A percentile compares a stretch with the other conserved stretches of the same genome.
These are phyloP conservation scores for Dactylella cylindrospora DNA, from an alignment of 2,329 filamentous ascomycete species.

Conservation along the genomic window DNA sequence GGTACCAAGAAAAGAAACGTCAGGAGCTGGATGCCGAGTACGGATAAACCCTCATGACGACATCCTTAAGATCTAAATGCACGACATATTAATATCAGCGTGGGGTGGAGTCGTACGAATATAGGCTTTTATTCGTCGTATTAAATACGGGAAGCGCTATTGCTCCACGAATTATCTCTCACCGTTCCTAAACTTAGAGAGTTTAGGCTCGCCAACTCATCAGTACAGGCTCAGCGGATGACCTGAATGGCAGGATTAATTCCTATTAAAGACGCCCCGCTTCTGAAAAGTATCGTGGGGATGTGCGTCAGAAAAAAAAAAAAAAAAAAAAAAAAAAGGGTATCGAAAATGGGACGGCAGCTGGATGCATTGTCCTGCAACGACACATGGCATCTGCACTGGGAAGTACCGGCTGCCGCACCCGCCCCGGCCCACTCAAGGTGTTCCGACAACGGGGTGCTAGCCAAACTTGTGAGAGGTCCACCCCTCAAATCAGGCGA, in stretches of 20 bases:
- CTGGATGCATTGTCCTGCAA: conserved; percentile 40
- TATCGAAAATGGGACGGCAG: conserved; percentile 28
- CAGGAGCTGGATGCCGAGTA: conserved; percentile 22
- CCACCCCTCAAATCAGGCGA: conserved; percentile 29
- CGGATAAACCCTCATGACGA: conserved; percentile 7
- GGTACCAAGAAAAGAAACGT: conserved; percentile 18
- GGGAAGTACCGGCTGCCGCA: conserved; percentile 17
- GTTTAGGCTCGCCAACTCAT: too few relatives aligned
- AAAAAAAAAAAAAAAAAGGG: too few relatives aligned
- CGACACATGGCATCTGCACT: conserved; percentile 44
- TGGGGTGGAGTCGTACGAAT: conserved; percentile 26
- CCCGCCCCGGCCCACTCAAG: conserved; percentile 40
- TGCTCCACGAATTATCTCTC: too few relatives aligned
- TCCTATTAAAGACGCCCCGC: too few relatives aligned
- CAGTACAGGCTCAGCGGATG: too few relatives aligned
- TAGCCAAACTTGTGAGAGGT: conserved; percentile 25
- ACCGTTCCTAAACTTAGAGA: too few relatives aligned
- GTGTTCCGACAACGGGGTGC: conserved; percentile 24
- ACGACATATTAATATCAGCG: conserved; percentile 10
- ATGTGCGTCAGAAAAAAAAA: too few relatives aligned
- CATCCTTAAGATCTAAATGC: conserved; percentile 13
- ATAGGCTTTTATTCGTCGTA: too few relatives aligned
- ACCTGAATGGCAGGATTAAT: too few relatives aligned
- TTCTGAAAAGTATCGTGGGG: too few relatives aligned
- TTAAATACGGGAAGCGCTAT: too few relatives aligned